Percentiles rank a stretch among this genome's conserved stretches.
Evolutionary conservation across 768 basidiomycete species (phyloP).

Genomic region (Rhodosporidiobolus sp.): DNA sequence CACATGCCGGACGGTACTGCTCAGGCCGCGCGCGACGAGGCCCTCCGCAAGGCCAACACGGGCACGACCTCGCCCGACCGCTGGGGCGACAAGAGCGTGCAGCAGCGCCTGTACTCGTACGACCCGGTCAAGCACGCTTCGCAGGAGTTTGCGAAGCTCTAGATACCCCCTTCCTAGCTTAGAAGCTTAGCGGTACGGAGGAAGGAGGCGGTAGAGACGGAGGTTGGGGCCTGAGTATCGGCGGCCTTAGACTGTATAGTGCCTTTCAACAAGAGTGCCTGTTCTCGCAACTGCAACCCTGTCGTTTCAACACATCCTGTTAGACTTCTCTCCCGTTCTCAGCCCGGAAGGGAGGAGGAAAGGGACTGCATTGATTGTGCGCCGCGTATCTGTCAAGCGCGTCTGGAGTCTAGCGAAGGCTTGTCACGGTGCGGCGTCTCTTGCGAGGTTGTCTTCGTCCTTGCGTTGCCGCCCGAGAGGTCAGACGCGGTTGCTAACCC

Average conservation of each 20-base stretch:
- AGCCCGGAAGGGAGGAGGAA: background rate
- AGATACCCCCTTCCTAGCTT: background rate
- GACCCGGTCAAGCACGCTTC: constrained; percentile 22
- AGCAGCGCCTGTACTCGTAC: constrained; percentile 14
- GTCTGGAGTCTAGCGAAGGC: constrained; percentile 58
- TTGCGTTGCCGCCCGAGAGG: constrained; percentile 46
- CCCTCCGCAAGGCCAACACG: constrained; percentile 7
- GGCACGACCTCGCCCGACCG: constrained; percentile 12
- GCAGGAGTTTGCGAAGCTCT: constrained; percentile 15
- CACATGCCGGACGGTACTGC: constrained; percentile 26
- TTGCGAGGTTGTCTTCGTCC: constrained; percentile 52
- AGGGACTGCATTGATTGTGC: constrained; percentile 44
- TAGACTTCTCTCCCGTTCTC: too few relatives aligned
- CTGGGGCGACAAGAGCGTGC: constrained; percentile 30
- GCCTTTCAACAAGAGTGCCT: too few relatives aligned
- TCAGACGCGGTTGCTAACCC: background rate
- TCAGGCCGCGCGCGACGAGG: constrained; percentile 22
- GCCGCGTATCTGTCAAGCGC: constrained; percentile 95
- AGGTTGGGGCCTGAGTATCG: too few relatives aligned
- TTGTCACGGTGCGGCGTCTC: constrained; percentile 76
- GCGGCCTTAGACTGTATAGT: too few relatives aligned
- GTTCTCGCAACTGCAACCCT: too few relatives aligned
- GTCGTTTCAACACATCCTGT: too few relatives aligned
- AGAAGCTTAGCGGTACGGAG: too few relatives aligned
- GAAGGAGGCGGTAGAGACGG: too few relatives aligned